Evolutionary conservation across 192 early-diverging fungal genomes (phyloP), one percentile per base, ranked within the genome.

Genomic region (Linderina pennispora): DNA sequence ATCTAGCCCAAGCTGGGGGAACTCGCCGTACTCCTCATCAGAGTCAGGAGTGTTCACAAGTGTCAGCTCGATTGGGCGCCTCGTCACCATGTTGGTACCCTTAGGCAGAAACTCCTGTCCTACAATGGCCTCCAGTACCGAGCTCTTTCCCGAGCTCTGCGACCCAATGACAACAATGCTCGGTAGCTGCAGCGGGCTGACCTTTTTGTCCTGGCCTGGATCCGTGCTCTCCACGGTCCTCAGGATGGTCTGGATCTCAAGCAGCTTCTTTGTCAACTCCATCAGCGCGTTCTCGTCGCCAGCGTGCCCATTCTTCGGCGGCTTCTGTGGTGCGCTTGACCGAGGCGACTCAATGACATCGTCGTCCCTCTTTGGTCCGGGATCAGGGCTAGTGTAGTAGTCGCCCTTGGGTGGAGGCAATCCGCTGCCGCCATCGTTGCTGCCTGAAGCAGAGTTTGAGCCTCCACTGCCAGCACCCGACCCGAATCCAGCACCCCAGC

Each of bases 221-320:
- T 16, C 20, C 8, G 31, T 36, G 23, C 23, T 33, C 47, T 89
- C 77, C 48, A 98, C 86, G 3, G 85, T 85, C 49, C 92, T 92
- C 22, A 98, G 77, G 25, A 95, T 84, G 53, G 87, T 95, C 40
- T 94, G 83, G 23, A 98, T 85, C 62, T 98, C 93, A 19, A 98
- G 91, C 33, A 98, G 64, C 65, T 88, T 92, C 54, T 90, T 91
- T 10, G 92, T 98, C 46, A 98, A 57, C 49, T 70, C 71, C 45
- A 68, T 62, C 17, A 70, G 65, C 23, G 59, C 65, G 13, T 67
- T 67, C 1, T 81, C 77, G 48, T 56, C 55, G 13, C 21, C 25
- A 7, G 43, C 13, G 22, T 20, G 19, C 8, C 36, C 44, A 18
- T 39, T 35, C n/a, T n/a, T n/a, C n/a, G n/a, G n/a, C n/a, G n/a